These are phyloP conservation scores for Myxozyma geophila DNA, from an alignment of 805 yeast species.

Conservation along the genomic window DNA sequence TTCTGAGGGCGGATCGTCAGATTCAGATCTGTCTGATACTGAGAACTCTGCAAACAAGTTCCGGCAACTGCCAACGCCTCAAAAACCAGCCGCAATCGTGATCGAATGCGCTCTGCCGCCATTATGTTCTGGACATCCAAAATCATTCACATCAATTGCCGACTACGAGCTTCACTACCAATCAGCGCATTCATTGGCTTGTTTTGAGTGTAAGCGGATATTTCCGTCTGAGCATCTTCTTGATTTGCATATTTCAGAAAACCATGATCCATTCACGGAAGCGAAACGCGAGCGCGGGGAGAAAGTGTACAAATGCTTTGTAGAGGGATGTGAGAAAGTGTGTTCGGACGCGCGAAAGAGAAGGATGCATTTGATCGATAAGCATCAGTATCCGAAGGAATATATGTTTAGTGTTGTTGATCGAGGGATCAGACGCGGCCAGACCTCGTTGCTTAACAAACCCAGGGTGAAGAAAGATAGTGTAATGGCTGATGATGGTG, in stretches of 20 bases:
- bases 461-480: neutral
- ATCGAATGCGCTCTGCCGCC: slow-evolving; percentile 36
- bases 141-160: slow-evolving; percentile 15
- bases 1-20: neutral
- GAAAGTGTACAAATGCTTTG: slow-evolving; percentile 52
- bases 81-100: neutral
- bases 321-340: slow-evolving; percentile 48
- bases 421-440: slow-evolving; percentile 28
- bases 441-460: slow-evolving; percentile 26
- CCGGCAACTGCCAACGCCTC: neutral
- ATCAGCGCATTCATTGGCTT: slow-evolving; percentile 33
- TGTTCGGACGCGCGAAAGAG: slow-evolving; percentile 51
- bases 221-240: slow-evolving; percentile 54
- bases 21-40: neutral
- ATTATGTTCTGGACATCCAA: slow-evolving; percentile 21
- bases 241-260: slow-evolving; percentile 56
- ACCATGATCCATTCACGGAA: slow-evolving; percentile 55
- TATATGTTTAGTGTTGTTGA: slow-evolving; percentile 34
- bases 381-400: slow-evolving; percentile 55
- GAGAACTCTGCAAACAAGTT: neutral
- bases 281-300: slow-evolving; percentile 50
- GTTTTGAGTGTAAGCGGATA: slow-evolving; percentile 36
- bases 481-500: neutral
- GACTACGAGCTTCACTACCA: slow-evolving; percentile 40
- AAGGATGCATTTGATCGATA: slow-evolving; percentile 54